Evolutionary conservation across 2,329 filamentous ascomycete species (phyloP).

Genomic region (Ambrosiella beaveri): DNA sequence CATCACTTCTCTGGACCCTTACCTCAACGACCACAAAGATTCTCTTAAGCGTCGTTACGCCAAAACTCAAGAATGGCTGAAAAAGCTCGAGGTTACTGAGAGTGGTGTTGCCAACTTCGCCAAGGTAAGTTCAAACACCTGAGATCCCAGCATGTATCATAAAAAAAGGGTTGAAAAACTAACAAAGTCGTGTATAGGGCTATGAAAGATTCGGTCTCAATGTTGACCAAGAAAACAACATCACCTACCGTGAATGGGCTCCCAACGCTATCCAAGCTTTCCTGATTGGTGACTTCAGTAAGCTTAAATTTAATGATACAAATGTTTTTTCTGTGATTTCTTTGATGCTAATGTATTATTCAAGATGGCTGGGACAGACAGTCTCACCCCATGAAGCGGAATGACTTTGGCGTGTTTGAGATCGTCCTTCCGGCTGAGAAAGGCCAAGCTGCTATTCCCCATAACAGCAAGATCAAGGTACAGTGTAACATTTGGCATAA

Average conservation of each 20-base stretch:
- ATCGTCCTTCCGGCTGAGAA: conserved; percentile 55
- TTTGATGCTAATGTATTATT: conserved; percentile 2
- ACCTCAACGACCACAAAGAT: conserved; percentile 70
- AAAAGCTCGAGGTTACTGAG: conserved; percentile 63
- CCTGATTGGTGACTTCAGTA: conserved; percentile 89
- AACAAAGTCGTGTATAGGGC: conserved; percentile 35
- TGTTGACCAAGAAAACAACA: conserved; percentile 63
- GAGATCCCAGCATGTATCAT: not conserved
- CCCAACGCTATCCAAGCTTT: conserved; percentile 73
- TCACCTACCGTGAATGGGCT: conserved; percentile 90
- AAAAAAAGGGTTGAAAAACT: not conserved
- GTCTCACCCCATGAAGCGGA: conserved; percentile 73
- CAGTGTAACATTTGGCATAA: not conserved
- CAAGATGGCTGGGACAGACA: conserved; percentile 72
- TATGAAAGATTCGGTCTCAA: conserved; percentile 77
- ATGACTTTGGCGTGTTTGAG: conserved; percentile 74
- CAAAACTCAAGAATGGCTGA: conserved; percentile 74
- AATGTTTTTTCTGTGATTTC: not conserved
- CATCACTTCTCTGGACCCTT: conserved; percentile 75
- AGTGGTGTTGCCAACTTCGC: conserved; percentile 87
- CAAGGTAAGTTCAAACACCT: conserved; percentile 32
- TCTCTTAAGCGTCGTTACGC: conserved; percentile 58
- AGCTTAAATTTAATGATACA: conserved; percentile 17
- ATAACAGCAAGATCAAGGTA: conserved; percentile 90
- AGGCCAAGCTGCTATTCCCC: conserved; percentile 63